Evolutionary conservation across 169 alveolate genomes (phyloP).

Genomic region (Plasmodium vivax): DNA sequence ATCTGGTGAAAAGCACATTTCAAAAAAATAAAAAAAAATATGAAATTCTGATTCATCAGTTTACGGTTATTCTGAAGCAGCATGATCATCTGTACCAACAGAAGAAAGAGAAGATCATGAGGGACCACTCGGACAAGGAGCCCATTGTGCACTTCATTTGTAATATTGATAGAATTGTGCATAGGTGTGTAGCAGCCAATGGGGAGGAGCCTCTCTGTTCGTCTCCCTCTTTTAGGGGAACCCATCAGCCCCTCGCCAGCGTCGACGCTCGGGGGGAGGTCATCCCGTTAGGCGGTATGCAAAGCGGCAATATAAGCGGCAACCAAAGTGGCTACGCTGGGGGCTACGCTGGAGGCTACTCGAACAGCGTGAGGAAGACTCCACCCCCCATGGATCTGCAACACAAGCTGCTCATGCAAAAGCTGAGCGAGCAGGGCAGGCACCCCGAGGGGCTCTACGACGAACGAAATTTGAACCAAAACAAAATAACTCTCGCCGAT

Average conservation of each 20-base stretch:
- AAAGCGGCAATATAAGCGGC: too few species aligned
- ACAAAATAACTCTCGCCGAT: not conserved
- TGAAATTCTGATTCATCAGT: constrained; percentile 30
- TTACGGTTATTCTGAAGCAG: constrained; percentile 45
- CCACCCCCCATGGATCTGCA: not conserved
- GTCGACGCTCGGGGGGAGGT: not conserved
- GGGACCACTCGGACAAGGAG: constrained; percentile 14
- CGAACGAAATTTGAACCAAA: not conserved
- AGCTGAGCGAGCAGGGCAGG: constrained; percentile 5
- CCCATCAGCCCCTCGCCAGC: not conserved
- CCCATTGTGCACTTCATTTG: constrained; percentile 19
- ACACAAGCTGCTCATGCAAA: constrained; percentile 8
- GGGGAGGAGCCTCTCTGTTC: not conserved
- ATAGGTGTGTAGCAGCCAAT: not conserved
- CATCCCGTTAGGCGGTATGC: too few species aligned
- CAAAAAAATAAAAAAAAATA: constrained; percentile 12
- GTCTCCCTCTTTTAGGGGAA: not conserved
- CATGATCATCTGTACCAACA: constrained; percentile 48
- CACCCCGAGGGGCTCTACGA: not conserved
- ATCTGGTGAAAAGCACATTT: constrained; percentile 7
- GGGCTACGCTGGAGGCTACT: not conserved
- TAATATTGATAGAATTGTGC: constrained; percentile 16
- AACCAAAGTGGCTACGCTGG: not conserved
- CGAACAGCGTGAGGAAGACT: not conserved
- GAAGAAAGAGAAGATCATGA: constrained; percentile 40